These are phyloP conservation scores for Echeveria elegans DNA, from an alignment of 164 flowering plant species.

Conservation along the genomic window DNA sequence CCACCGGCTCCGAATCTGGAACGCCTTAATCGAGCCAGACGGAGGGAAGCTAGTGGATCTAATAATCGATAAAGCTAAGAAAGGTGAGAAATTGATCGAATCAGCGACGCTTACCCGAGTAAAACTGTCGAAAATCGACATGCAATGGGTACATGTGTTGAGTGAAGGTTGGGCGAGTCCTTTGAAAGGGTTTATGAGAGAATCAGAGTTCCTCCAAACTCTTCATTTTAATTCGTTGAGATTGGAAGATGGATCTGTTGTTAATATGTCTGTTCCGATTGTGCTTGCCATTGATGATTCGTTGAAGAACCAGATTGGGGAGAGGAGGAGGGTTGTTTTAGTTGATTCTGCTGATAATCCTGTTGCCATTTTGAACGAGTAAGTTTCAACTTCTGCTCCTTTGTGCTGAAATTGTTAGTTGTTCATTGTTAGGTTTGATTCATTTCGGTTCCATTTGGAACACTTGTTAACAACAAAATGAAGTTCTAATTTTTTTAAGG, in stretches of 20 bases:
- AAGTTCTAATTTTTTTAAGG: too few relatives aligned
- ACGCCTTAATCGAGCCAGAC: slow-evolving; percentile 79
- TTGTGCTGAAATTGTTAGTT: neutral
- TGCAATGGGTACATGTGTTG: slow-evolving; percentile 84
- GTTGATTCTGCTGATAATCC: slow-evolving; percentile 40
- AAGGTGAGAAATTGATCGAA: slow-evolving; percentile 36
- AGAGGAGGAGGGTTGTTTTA: slow-evolving; percentile 53
- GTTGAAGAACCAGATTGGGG: slow-evolving; percentile 56
- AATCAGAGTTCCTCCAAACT: slow-evolving; percentile 99
- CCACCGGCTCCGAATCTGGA: slow-evolving; percentile 19
- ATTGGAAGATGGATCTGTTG: slow-evolving; percentile 64
- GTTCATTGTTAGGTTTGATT: neutral
- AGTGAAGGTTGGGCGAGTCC: slow-evolving; percentile 81
- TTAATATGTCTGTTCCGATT: slow-evolving; percentile 96
- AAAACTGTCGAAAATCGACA: slow-evolving; percentile 58
- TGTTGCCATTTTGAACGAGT: slow-evolving; percentile 71
- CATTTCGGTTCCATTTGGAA: too few relatives aligned
- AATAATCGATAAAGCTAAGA: slow-evolving; percentile 36
- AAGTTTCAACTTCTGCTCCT: slow-evolving; percentile 17
- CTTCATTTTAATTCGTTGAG: slow-evolving; percentile 92
- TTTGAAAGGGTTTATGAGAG: slow-evolving; percentile 73
- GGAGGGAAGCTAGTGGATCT: slow-evolving; percentile 81
- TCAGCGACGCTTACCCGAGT: slow-evolving; percentile 43
- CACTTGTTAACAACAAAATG: too few relatives aligned
- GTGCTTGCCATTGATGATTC: slow-evolving; percentile 77